These are phyloP conservation scores for Debaryomyces fabryi DNA, from an alignment of 1,139 yeast species.

Conservation along the genomic window DNA sequence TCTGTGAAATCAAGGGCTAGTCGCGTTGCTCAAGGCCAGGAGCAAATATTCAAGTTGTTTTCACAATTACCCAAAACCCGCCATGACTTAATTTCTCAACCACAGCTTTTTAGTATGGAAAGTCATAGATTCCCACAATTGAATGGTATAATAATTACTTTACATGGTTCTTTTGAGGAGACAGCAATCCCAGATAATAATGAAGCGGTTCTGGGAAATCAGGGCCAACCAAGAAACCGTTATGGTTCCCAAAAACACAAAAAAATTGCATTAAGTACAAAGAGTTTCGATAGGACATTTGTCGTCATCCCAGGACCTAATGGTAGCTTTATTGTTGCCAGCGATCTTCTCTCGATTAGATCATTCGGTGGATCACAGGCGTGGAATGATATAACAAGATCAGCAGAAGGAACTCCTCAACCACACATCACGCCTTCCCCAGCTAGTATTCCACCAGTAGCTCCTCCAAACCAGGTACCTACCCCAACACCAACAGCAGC, in stretches of 20 bases:
- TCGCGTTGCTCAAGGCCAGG: constrained; percentile 73
- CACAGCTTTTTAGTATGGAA: constrained; percentile 75
- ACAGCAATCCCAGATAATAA: constrained; percentile 50
- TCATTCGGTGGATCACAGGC: constrained; percentile 61
- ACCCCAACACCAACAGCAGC: constrained; percentile 30
- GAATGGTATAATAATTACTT: constrained; percentile 71
- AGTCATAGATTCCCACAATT: constrained; percentile 72
- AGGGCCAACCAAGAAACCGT: constrained; percentile 36
- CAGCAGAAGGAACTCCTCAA: constrained; percentile 6
- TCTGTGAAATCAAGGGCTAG: constrained; percentile 55
- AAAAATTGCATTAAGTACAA: constrained; percentile 52
- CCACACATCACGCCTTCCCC: constrained; percentile 12
- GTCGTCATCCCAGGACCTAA: constrained; percentile 74
- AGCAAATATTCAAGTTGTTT: constrained; percentile 63
- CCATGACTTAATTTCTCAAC: constrained; percentile 66
- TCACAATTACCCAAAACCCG: constrained; percentile 71
- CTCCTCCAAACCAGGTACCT: constrained; percentile 15
- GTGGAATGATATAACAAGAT: constrained; percentile 42
- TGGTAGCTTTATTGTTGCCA: constrained; percentile 77
- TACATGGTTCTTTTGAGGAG: constrained; percentile 88
- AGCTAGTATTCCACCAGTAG: constrained; percentile 13
- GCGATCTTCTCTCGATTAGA: constrained; percentile 76
- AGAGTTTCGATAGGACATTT: constrained; percentile 88
- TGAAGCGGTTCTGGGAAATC: constrained; percentile 19
- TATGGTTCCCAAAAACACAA: constrained; percentile 33